Conservation (phyloP, 106 monocot species). For the Acorus calamus region DNA sequence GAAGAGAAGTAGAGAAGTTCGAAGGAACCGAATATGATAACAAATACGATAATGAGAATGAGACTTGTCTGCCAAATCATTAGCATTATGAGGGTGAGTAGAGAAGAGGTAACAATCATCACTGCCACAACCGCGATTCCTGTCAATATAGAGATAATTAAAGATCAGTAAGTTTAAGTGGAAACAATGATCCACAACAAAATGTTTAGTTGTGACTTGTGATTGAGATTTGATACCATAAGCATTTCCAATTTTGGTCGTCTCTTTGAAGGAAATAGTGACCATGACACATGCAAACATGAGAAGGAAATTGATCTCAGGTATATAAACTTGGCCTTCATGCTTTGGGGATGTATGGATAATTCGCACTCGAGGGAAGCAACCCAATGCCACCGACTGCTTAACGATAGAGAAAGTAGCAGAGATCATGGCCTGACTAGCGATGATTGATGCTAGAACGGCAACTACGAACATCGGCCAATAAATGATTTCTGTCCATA, state of each 20-base stretch:
- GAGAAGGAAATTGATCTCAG: constrained; percentile 50
- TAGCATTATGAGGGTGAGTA: constrained; percentile 52
- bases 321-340: constrained; percentile 54
- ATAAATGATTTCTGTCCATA: constrained; percentile 20
- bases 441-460: constrained; percentile 29
- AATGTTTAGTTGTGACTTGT: too few species aligned
- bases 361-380: constrained; percentile 32
- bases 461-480: constrained; percentile 41
- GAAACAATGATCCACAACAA: too few species aligned
- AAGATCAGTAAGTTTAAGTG: neutral
- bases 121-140: constrained; percentile 54
- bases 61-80: constrained; percentile 53
- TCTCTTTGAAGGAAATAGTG: constrained; percentile 39
- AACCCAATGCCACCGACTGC: constrained; percentile 34
- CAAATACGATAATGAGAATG: constrained; percentile 18
- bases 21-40: constrained; percentile 30
- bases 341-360: constrained; percentile 43
- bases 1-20: constrained; percentile 65
- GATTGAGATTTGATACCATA: constrained; percentile 25
- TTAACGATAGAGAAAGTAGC: constrained; percentile 33
- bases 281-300: constrained; percentile 41
- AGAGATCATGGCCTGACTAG: constrained; percentile 46
- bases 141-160: constrained; percentile 1
- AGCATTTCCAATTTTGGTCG: constrained; percentile 44
- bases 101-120: constrained; percentile 52